Evolutionary conservation across 352 stramenopile genomes (phyloP), one percentile per base, ranked within the genome.

Genomic region (Globisporangium emineosum): DNA sequence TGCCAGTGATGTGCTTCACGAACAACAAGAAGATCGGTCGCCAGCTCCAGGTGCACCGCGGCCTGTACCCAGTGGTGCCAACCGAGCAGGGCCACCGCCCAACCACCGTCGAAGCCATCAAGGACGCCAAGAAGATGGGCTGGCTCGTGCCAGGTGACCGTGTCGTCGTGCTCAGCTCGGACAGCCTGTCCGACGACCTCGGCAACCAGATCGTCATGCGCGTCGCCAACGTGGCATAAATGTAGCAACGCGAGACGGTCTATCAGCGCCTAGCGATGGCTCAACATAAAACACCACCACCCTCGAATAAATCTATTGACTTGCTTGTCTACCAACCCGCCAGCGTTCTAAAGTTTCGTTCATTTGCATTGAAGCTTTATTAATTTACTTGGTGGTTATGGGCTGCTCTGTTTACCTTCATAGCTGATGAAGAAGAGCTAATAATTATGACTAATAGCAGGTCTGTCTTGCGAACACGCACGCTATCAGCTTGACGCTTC

Each of bases 1-100:
- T 98, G 66, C 92, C 92, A 3, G 92, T 98, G 49, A 96, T 96
- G 88, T 94, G 86, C 78, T 96, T 93, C 66, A 93, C 86, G 47
- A 73, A 77, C 27, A 81, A 81, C 73, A 80, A 83, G 40, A 96
- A 97, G 79, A 89, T 98, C 33, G 94, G 85, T 29, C 87, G 94
- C 37, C 88, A 96, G 71, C 80, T 98, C 49, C 92, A 98, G 74
- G 84, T 98, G 50, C 88, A 97, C 75, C 84, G 92, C 64, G 79
- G 88, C 27, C 59, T 90, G 43, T 91, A 89, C 71, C 76, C 88
- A 3, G 74, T 96, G 27, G 78, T 94, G 30, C 82, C 76, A 6
- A 66, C 88, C 65, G 59, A 80, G 68, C 57, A 88, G 70, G 73
- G 86, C 66, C 67, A 76, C 60, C 68, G 77, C 71, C 76, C 80